Base-by-base conservation (phyloP, 768 basidiomycete genomes). In the Macrolepiota dolichaula region DNA sequence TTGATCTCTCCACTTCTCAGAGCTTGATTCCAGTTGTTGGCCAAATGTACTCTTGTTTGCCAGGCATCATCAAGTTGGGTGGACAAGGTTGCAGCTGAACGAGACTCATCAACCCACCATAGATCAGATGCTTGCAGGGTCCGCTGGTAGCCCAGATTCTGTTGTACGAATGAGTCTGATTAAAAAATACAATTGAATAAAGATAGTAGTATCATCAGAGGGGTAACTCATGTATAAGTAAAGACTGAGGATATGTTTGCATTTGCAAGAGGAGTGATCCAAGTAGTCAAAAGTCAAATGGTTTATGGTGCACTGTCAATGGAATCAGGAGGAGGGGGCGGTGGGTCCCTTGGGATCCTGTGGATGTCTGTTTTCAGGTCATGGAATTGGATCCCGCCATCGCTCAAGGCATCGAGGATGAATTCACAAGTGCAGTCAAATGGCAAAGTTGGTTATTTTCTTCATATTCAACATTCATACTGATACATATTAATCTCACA, bases 121-220 rank as follows among this genome's bases (percentile, higher is more conserved):
- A 92, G 72, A 72, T 93, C 91, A 1, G 87, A 83, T 0, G 87
- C 86, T 67, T 89, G 88, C 9, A 93, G 75, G 1, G 88, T 86
- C 32, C 91, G 78, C 67, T 89, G 86, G 67, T 87, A 91, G 0
- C 89, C 89, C 42, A 87, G 74, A 10, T 77, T 74, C 83, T 85
- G 19, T 32, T 24, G 19, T 13, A 11, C 11, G 7, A 25, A 27
- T 50, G 53, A 54, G 46, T n/a, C 51, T 49, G 27, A 42, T 51
- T 36, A 35, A 38, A 27, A 37, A 29, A 4, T 40, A 22, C 17
- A 29, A 15, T 27, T 11, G 2, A 13, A 5, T 10, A 4, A n/a
- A 57, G 49, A 15, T 22, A 49, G 7, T 19, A 36, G 44, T 62
- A 79, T 83, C 83, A 85, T 84, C 19, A 86, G 73, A 0, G 82